Percentiles rank a stretch among this genome's conserved stretches.
Evolutionary conservation across 768 basidiomycete species (phyloP).

Genomic region (Mycena belliarum): DNA sequence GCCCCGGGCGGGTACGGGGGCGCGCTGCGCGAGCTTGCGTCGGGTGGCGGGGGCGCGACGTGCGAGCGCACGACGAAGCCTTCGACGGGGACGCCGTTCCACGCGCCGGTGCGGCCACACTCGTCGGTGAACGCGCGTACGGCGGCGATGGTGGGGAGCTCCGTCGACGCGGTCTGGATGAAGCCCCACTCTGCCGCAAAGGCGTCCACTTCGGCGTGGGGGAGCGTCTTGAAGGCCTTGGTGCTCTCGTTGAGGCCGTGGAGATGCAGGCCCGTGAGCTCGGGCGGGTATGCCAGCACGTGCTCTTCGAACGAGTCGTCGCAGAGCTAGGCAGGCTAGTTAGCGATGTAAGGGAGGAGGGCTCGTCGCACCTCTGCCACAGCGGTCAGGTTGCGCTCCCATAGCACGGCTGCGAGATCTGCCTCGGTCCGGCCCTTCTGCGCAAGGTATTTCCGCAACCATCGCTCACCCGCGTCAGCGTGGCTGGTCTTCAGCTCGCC

Average conservation of each 20-base stretch:
- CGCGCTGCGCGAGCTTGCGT: conserved; percentile 29
- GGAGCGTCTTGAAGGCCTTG: conserved; percentile 68
- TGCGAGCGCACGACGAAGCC: conserved; percentile 21
- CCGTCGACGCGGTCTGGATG: conserved; percentile 68
- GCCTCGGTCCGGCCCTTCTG: conserved; percentile 67
- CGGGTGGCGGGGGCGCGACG: conserved; percentile 2
- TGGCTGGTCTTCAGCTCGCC: conserved; percentile 49
- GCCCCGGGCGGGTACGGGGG: conserved; percentile 77
- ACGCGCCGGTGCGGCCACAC: conserved; percentile 56
- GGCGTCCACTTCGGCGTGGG: conserved; percentile 63
- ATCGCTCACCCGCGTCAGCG: conserved; percentile 79
- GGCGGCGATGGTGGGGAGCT: conserved; percentile 61
- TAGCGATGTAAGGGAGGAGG: background rate
- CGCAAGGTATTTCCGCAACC: conserved; percentile 74
- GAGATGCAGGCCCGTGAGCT: conserved; percentile 87
- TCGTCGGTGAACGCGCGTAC: conserved; percentile 74
- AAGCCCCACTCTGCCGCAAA: conserved; percentile 94
- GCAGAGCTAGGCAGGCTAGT: conserved; percentile 64
- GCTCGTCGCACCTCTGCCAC: conserved; percentile 81
- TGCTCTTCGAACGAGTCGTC: conserved; percentile 98
- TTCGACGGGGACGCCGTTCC: conserved; percentile 19
- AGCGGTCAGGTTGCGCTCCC: conserved; percentile 85
- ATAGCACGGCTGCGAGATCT: conserved; percentile 73
- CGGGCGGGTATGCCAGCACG: conserved; percentile 79
- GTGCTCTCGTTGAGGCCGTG: conserved; percentile 85